Evolutionary conservation across 2,329 filamentous ascomycete species (phyloP).

Genomic region (Colletotrichum tabaci): DNA sequence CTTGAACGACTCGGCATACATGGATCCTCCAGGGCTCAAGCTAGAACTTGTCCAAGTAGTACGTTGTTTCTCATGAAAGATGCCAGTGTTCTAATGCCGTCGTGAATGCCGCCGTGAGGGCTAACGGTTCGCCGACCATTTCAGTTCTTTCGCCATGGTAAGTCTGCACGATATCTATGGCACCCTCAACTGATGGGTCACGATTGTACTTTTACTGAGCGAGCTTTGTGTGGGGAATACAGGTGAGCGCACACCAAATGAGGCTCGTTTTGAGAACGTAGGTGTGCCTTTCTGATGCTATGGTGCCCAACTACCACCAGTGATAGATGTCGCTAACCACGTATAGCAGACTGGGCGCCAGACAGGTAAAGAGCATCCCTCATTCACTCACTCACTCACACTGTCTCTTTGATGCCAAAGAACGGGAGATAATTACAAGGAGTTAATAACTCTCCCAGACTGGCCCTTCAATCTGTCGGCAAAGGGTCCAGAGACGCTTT

Average conservation of each 20-base stretch:
- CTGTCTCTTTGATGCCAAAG: too few relatives aligned
- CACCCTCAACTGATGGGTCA: neutral
- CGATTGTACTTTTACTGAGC: neutral
- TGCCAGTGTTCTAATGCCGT: neutral
- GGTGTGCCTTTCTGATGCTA: neutral
- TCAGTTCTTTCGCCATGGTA: neutral
- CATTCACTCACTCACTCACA: too few relatives aligned
- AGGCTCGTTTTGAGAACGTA: neutral
- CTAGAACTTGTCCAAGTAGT: slow-evolving; percentile 2
- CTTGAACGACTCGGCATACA: neutral
- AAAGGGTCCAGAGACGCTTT: neutral
- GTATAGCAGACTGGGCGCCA: neutral
- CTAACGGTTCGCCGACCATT: neutral
- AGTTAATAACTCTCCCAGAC: neutral
- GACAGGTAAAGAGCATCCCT: neutral
- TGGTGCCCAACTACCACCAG: neutral
- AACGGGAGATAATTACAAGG: too few relatives aligned
- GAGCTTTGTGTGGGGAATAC: neutral
- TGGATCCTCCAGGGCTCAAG: neutral
- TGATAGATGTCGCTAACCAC: neutral
- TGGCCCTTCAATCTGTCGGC: neutral
- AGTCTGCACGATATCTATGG: neutral
- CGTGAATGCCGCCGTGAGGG: neutral
- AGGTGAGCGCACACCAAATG: neutral
- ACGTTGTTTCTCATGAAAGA: neutral